Conservation (phyloP, 768 basidiomycete genomes). For the Tricholoma bakamatsutake region DNA sequence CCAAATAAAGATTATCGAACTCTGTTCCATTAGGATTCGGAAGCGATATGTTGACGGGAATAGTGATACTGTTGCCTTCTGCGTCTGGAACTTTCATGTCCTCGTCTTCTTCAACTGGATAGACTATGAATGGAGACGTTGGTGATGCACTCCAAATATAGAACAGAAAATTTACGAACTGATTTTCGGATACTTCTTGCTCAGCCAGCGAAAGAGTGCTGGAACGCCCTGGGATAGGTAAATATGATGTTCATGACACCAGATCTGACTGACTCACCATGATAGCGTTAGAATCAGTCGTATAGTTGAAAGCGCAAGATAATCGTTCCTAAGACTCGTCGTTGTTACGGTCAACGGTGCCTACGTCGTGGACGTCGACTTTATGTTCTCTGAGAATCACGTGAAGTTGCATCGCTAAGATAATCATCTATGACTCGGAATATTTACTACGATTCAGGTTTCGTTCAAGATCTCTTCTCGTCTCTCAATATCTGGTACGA, state of each 20-base stretch:
- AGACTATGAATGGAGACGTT: conserved; percentile 36
- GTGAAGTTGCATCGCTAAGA: conserved; percentile 11
- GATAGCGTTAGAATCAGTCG: neutral
- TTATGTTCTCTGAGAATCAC: neutral
- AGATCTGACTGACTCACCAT: conserved; percentile 12
- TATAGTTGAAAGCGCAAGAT: neutral
- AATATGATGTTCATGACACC: neutral
- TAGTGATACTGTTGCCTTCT: conserved; percentile 57
- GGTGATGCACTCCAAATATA: neutral
- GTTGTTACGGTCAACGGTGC: neutral
- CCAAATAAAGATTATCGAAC: conserved; percentile 94
- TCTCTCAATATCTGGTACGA: conserved; percentile 6
- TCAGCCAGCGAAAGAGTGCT: conserved; percentile 96
- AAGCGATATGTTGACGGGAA: conserved; percentile 72
- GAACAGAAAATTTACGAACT: conserved; percentile 39
- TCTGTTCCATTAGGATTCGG: conserved; percentile 95
- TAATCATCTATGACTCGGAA: conserved; percentile 13
- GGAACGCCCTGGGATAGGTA: conserved; percentile 75
- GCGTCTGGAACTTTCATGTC: conserved; percentile 62
- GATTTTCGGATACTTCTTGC: conserved; percentile 98
- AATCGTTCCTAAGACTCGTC: neutral
- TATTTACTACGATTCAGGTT: neutral
- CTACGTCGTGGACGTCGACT: neutral
- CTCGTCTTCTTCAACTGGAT: conserved; percentile 81
- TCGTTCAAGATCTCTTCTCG: neutral